Base-by-base conservation (phyloP, 1,284 basidiomycete genomes). In the Phaffia rhodozyma region DNA sequence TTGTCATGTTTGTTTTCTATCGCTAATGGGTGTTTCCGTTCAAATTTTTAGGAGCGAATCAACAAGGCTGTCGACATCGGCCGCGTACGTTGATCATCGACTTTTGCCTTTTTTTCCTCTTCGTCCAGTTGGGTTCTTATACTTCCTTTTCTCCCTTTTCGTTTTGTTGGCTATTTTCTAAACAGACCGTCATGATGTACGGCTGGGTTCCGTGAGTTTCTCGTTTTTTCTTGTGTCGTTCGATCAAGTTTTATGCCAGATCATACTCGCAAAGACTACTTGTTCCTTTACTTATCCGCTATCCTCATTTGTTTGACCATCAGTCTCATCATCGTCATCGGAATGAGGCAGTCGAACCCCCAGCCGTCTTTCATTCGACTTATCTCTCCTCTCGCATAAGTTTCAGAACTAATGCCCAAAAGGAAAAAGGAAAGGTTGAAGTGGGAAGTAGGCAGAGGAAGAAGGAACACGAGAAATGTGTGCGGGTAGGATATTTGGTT, bases 301-400 rank as follows among this genome's bases (percentile, higher is more conserved):
- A 18, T 49, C 27, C 11, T 48, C 38, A 27, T 27, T 48, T 32
- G 27, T n/a, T 9, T 38, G 5, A 11, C 29, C 3, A 29, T 13
- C 50, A 65, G 63, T 18, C 55, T 66, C 25, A 66, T 66, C 60
- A 66, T 66, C 64, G 59, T 61, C 60, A 61, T 66, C 52, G 64
- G 64, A 5, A 66, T 66, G 64, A 27, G 56, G 9, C 64, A 66
- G 52, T 66, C 64, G 25, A 66, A 66, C 64, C 64, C 64, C 29
- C 64, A 66, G 55, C 64, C 64, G 38, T 61, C 60, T 9, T 38
- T 66, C 32, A 66, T 66, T 55, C 61, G 61, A 60, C 55, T 66
- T 34, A 66, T 66, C 60, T 58, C 55, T 11, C 64, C 64, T 13
- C 55, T 62, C 16, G 61, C 61, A 27, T 62, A 50, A 57, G 11